phyloP scores from a whole-genome alignment of 1,139 yeast genomes.

The Blastobotrys proliferans region DNA sequence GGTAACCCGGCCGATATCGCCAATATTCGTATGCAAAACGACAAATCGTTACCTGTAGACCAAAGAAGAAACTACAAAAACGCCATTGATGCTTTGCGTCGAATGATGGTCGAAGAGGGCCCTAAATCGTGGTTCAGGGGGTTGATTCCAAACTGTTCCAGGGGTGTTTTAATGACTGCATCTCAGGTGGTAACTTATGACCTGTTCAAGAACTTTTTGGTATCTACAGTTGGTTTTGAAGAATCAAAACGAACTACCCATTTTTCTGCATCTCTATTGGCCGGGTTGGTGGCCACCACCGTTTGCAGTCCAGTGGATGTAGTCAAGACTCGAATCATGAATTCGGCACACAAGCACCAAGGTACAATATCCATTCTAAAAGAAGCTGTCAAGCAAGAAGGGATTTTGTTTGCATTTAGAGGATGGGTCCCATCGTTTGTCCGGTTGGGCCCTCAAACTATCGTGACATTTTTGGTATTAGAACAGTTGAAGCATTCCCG shows the following conservation, averaged over 20 bases:
- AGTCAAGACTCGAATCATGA: slow-evolving; percentile 84
- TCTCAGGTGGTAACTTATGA: slow-evolving; percentile 90
- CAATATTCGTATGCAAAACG: slow-evolving; percentile 90
- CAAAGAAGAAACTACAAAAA: slow-evolving; percentile 72
- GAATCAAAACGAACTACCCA: slow-evolving; percentile 67
- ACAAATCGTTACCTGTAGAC: slow-evolving; percentile 59
- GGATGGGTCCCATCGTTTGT: slow-evolving; percentile 90
- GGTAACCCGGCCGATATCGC: slow-evolving; percentile 90
- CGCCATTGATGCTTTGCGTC: slow-evolving; percentile 69
- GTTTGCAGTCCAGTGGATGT: slow-evolving; percentile 93
- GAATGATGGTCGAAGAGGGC: slow-evolving; percentile 62
- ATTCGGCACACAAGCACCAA: slow-evolving; percentile 43
- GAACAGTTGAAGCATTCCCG: slow-evolving; percentile 63
- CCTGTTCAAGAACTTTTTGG: slow-evolving; percentile 60
- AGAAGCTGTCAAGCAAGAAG: slow-evolving; percentile 62
- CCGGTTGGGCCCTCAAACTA: slow-evolving; percentile 85
- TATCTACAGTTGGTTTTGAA: slow-evolving; percentile 48
- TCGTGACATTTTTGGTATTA: slow-evolving; percentile 74
- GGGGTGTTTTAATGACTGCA: slow-evolving; percentile 88
- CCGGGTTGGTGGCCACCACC: slow-evolving; percentile 85
- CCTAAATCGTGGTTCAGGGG: slow-evolving; percentile 65
- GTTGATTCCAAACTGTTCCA: slow-evolving; percentile 65
- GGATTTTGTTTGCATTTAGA: slow-evolving; percentile 74
- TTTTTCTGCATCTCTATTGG: slow-evolving; percentile 69
- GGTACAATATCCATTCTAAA: slow-evolving; percentile 51